Evolutionary conservation across 2,329 filamentous ascomycete species (phyloP).

Genomic region (Aspergillus phoenicis): DNA sequence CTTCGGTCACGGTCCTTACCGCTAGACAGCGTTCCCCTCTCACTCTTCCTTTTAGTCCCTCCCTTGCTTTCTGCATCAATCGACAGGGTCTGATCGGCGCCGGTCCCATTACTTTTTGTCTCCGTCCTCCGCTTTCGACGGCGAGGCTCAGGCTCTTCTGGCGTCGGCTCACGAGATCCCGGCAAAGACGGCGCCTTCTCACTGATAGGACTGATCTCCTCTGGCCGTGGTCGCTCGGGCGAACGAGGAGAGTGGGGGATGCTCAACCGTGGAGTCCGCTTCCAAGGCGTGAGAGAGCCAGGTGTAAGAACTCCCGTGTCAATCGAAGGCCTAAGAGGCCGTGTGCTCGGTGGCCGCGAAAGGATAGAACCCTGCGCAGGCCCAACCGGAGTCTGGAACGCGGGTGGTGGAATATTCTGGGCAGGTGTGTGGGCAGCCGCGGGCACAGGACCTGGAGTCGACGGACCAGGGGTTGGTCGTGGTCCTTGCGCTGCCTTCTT

Average conservation of each 20-base stretch:
- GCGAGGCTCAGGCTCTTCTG: slow-evolving; percentile 26
- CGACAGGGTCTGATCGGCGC: slow-evolving; percentile 21
- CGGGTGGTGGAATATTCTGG: slow-evolving; percentile 24
- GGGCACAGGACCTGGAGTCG: slow-evolving; percentile 30
- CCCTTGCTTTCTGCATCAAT: slow-evolving; percentile 23
- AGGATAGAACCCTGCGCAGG: slow-evolving; percentile 26
- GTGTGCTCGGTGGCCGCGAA: slow-evolving; percentile 29
- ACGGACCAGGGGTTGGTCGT: slow-evolving; percentile 26
- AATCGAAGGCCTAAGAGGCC: slow-evolving; percentile 38
- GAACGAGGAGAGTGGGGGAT: slow-evolving; percentile 42
- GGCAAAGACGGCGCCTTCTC: slow-evolving; percentile 44
- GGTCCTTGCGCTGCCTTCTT: slow-evolving; percentile 20
- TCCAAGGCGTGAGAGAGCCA: slow-evolving; percentile 49
- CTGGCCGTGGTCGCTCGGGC: slow-evolving; percentile 43
- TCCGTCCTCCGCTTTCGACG: slow-evolving; percentile 25
- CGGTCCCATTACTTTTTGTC: slow-evolving; percentile 27
- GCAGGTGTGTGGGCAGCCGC: slow-evolving; percentile 27
- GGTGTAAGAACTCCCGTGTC: slow-evolving; percentile 31
- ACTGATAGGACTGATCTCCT: slow-evolving; percentile 51
- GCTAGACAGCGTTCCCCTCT: slow-evolving; percentile 27
- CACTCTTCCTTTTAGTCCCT: slow-evolving; percentile 27
- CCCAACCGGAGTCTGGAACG: slow-evolving; percentile 33
- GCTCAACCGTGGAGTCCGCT: slow-evolving; percentile 38
- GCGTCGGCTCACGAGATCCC: slow-evolving; percentile 31
- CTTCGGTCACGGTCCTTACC: slow-evolving; percentile 37